These are phyloP conservation scores for Alternaria postmessia DNA, from an alignment of 2,329 filamentous ascomycete species.

Conservation along the genomic window DNA sequence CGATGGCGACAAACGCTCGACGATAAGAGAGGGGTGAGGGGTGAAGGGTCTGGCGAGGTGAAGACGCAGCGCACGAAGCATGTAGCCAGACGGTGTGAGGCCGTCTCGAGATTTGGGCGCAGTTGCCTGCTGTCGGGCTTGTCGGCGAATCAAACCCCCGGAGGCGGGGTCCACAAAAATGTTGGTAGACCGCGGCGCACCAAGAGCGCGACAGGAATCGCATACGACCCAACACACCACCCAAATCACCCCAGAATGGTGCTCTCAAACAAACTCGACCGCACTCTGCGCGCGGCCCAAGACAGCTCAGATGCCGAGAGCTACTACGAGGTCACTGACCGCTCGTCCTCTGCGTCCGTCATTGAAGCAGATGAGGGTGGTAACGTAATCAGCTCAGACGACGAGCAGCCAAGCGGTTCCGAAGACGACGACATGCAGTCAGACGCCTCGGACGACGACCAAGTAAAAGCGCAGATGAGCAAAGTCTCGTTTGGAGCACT, in stretches of 20 bases:
- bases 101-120: slow-evolving; percentile 8
- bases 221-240: not conserved
- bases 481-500: slow-evolving; percentile 88
- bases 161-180: slow-evolving; percentile 26
- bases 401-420: slow-evolving; percentile 31
- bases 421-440: slow-evolving; percentile 41
- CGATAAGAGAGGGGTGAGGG: slow-evolving; percentile 12
- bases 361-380: slow-evolving; percentile 50
- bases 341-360: slow-evolving; percentile 51
- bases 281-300: slow-evolving; percentile 47
- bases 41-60: slow-evolving; percentile 16
- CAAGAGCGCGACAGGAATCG: not conserved
- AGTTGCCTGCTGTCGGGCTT: slow-evolving; percentile 23
- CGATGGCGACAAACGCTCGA: slow-evolving; percentile 19
- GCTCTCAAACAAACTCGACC: slow-evolving; percentile 47
- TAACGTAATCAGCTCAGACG: slow-evolving; percentile 47
- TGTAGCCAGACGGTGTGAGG: slow-evolving; percentile 15
- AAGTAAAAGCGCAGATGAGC: slow-evolving; percentile 58
- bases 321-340: slow-evolving; percentile 52
- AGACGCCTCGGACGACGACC: slow-evolving; percentile 51
- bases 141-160: slow-evolving; percentile 21
- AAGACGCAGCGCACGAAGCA: slow-evolving; percentile 19
- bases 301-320: slow-evolving; percentile 49
- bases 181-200: slow-evolving; percentile 9
- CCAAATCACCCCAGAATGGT: slow-evolving; percentile 31